These are phyloP conservation scores for Lolium rigidum DNA, from an alignment of 176 grass and related monocot species.

Conservation along the genomic window DNA sequence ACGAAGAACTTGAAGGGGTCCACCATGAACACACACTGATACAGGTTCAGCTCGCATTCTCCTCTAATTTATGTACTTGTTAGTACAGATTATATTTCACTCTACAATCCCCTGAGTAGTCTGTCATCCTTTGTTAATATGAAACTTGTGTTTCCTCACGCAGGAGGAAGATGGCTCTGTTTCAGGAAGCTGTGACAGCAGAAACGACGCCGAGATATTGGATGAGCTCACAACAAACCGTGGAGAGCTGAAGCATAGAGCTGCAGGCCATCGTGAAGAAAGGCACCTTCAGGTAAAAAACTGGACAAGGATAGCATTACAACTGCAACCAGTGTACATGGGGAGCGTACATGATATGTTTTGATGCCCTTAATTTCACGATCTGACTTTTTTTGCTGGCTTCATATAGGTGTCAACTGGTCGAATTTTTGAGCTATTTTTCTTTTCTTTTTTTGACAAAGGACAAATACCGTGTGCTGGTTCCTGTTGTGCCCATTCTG, in stretches of 20 bases:
- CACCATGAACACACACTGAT: conserved; percentile 45
- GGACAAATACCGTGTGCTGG: background rate
- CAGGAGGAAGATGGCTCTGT: conserved; percentile 59
- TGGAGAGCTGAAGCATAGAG: conserved; percentile 53
- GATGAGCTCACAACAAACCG: conserved; percentile 72
- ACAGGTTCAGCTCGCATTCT: conserved; percentile 17
- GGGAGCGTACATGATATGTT: background rate
- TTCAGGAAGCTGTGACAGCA: conserved; percentile 41
- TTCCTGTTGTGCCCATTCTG: conserved; percentile 10
- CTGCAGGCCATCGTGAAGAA: conserved; percentile 53
- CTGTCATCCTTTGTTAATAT: background rate
- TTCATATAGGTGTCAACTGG: conserved; percentile 38
- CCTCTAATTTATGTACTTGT: background rate
- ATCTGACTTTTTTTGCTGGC: conserved; percentile 33
- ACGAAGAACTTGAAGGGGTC: conserved; percentile 80
- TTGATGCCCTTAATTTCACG: background rate
- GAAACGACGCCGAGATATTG: conserved; percentile 74
- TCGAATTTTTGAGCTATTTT: conserved; percentile 26
- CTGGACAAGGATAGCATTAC: background rate
- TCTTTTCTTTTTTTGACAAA: background rate
- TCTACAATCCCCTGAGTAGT: background rate
- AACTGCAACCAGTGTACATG: background rate
- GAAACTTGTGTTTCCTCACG: background rate
- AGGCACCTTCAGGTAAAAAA: conserved; percentile 64
- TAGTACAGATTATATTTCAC: background rate